These are phyloP conservation scores for Lasiodiplodia hormozganensis DNA, from an alignment of 2,329 filamentous ascomycete species.

Conservation along the genomic window DNA sequence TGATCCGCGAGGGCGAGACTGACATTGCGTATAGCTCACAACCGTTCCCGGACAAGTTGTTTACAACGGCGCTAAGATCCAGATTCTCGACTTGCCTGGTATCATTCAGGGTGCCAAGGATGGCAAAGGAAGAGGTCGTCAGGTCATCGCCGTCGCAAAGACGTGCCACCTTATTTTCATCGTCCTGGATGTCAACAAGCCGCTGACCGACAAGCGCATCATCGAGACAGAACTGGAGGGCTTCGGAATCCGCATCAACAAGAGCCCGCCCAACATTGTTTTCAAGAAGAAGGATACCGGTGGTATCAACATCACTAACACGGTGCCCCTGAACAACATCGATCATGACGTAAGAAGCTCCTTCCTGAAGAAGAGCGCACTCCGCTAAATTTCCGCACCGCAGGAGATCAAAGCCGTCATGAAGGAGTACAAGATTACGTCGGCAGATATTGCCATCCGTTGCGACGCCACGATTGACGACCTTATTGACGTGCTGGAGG, in stretches of 20 bases:
- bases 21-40: conserved; percentile 64
- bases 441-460: conserved; percentile 95
- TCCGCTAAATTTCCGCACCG: conserved; percentile 19
- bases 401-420: conserved; percentile 96
- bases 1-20: background rate
- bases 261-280: conserved; percentile 95
- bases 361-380: conserved; percentile 3
- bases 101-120: conserved; percentile 99
- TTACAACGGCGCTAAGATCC: conserved; percentile 96
- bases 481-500: conserved; percentile 93
- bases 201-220: conserved; percentile 92
- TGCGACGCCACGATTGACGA: conserved; percentile 98
- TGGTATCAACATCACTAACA: conserved; percentile 94
- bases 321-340: conserved; percentile 89
- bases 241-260: conserved; percentile 98
- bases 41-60: conserved; percentile 95
- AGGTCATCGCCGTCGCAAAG: conserved; percentile 98
- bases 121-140: conserved; percentile 93
- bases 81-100: conserved; percentile 97
- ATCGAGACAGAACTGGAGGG: conserved; percentile 96
- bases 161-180: conserved; percentile 99
- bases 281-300: conserved; percentile 99
- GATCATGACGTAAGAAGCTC: conserved; percentile 70
- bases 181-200: conserved; percentile 97
- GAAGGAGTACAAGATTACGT: conserved; percentile 95